phyloP scores from a whole-genome alignment of 805 yeast genomes.

The Candida cerambycidarum region DNA sequence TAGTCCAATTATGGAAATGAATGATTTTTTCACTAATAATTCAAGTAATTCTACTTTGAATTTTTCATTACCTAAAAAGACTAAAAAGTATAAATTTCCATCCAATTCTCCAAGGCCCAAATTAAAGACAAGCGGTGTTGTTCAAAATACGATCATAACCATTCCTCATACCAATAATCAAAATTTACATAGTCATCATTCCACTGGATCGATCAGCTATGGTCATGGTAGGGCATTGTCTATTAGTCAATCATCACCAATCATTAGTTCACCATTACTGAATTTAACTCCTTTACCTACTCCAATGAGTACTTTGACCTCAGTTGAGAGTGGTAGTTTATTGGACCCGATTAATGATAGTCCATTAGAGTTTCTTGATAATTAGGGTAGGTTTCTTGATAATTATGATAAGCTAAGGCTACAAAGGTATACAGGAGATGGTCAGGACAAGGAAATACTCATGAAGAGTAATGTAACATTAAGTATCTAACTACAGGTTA shows the following conservation, averaged over 20 bases:
- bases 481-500: constrained; percentile 7
- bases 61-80: constrained; percentile 7
- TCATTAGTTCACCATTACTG: constrained; percentile 37
- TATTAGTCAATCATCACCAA: constrained; percentile 22
- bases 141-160: background rate
- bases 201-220: constrained; percentile 2
- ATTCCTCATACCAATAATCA: constrained; percentile 1
- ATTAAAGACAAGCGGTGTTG: background rate
- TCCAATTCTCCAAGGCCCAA: constrained; percentile 9
- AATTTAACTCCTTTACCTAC: constrained; percentile 30
- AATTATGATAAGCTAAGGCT: no score
- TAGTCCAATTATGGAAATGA: constrained; percentile 23
- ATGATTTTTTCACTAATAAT: constrained; percentile 14
- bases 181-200: constrained; percentile 3
- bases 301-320: constrained; percentile 21
- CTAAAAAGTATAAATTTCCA: constrained; percentile 13
- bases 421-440: background rate
- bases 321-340: constrained; percentile 10
- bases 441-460: no score
- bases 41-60: constrained; percentile 8
- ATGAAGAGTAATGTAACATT: constrained; percentile 5
- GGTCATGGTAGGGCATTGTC: constrained; percentile 2
- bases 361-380: constrained; percentile 36
- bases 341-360: constrained; percentile 41
- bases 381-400: no score